Percentiles rank a stretch among this genome's conserved stretches.
These are phyloP conservation scores for Xylariales sp. DNA, from an alignment of 2,329 filamentous ascomycete species.

Conservation along the genomic window DNA sequence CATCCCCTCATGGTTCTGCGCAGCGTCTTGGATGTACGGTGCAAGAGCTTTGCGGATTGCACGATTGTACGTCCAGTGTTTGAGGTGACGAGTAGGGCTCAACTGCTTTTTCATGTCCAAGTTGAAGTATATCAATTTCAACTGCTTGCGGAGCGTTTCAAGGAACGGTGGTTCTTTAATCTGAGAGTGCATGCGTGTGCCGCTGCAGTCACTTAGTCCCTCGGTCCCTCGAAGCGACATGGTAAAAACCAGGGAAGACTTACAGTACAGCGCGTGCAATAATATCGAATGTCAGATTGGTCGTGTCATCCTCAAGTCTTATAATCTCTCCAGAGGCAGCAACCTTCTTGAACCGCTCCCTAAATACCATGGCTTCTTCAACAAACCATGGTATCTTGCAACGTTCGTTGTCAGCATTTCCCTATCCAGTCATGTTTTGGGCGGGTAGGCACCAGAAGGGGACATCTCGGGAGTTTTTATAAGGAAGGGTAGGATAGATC, in stretches of 20 bases:
- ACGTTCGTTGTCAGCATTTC: too few species aligned
- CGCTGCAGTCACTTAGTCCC: too few species aligned
- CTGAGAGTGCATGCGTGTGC: not conserved
- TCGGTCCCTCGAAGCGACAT: too few species aligned
- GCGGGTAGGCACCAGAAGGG: too few species aligned
- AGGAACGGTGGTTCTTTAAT: not conserved
- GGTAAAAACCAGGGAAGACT: too few species aligned
- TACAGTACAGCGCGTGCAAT: conserved; percentile 20
- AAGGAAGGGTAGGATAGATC: too few species aligned
- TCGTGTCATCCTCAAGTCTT: conserved; percentile 16
- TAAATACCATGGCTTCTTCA: conserved; percentile 19
- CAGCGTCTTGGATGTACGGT: conserved; percentile 2
- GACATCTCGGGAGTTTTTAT: too few species aligned
- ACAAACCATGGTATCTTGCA: conserved; percentile 23
- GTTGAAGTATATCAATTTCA: not conserved
- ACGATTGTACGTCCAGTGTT: not conserved
- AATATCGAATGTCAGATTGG: conserved; percentile 18
- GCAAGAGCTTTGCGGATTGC: not conserved
- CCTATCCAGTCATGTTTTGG: too few species aligned
- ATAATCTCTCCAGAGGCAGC: conserved; percentile 16
- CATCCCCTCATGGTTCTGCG: not conserved
- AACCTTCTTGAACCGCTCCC: conserved; percentile 13
- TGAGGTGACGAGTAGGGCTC: not conserved
- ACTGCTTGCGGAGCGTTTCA: not conserved
- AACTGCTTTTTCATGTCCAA: not conserved